Evolutionary conservation across 495 filamentous ascomycete species (phyloP).

Genomic region (Aspergillus conjunctus): DNA sequence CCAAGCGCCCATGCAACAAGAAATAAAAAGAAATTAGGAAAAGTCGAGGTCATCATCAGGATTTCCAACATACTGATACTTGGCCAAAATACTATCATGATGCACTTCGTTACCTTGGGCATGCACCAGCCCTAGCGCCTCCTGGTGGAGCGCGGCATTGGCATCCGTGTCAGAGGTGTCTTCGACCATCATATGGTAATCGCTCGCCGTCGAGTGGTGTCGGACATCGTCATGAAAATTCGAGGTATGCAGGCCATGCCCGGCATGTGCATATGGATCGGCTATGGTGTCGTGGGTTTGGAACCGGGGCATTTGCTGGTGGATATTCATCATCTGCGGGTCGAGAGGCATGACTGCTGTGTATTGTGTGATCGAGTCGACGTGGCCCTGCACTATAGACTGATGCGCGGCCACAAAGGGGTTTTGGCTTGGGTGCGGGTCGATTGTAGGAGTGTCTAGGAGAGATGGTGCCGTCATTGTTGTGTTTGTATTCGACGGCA

Average conservation of each 20-base stretch:
- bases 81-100: conserved; percentile 45
- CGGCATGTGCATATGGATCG: conserved; percentile 36
- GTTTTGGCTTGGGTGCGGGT: conserved; percentile 33
- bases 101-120: conserved; percentile 46
- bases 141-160: conserved; percentile 35
- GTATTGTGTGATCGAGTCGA: conserved; percentile 44
- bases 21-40: conserved; percentile 2
- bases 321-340: conserved; percentile 48
- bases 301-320: conserved; percentile 43
- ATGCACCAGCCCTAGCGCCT: conserved; percentile 46
- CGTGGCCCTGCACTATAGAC: conserved; percentile 32
- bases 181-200: conserved; percentile 51
- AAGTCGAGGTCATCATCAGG: conserved; percentile 18
- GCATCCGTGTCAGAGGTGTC: conserved; percentile 42
- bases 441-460: conserved; percentile 38
- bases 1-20: background rate
- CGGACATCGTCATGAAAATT: conserved; percentile 48
- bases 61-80: conserved; percentile 43
- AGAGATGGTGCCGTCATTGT: conserved; percentile 29
- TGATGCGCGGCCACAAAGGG: conserved; percentile 37
- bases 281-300: conserved; percentile 43
- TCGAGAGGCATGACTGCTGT: conserved; percentile 43
- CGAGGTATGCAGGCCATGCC: conserved; percentile 33
- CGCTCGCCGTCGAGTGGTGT: conserved; percentile 38
- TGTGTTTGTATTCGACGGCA: conserved; percentile 20